Percentiles rank a stretch among this genome's conserved stretches.
Evolutionary conservation across 441 rosid species (phyloP).

Genomic region (Sinapis alba): DNA sequence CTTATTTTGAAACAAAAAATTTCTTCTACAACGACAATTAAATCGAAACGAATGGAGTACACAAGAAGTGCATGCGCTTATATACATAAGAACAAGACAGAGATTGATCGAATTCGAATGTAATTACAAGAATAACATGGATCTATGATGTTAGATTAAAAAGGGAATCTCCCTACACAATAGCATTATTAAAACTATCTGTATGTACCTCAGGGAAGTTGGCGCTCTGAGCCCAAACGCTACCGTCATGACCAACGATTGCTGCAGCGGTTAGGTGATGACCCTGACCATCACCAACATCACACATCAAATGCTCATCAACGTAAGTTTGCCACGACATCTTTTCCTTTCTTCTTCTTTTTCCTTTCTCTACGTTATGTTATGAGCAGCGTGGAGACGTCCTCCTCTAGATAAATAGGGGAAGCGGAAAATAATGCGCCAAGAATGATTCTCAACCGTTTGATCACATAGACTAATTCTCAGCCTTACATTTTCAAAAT

Average conservation of each 20-base stretch:
- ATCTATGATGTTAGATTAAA: not conserved
- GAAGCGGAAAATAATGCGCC: not conserved
- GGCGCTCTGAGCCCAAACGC: slow-evolving; percentile 73
- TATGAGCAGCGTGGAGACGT: slow-evolving; percentile 16
- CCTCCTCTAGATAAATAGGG: slow-evolving; percentile 23
- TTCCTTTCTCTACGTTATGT: slow-evolving; percentile 12
- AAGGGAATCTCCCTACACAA: not conserved
- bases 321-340: slow-evolving; percentile 80
- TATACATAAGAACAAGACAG: not conserved
- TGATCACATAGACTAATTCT: slow-evolving; percentile 34
- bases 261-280: slow-evolving; percentile 60
- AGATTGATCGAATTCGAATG: not conserved
- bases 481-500: slow-evolving; percentile 27
- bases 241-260: slow-evolving; percentile 64
- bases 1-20: too few species aligned
- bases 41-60: too few species aligned
- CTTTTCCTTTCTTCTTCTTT: not conserved
- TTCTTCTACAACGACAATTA: too few species aligned
- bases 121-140: slow-evolving; percentile 1
- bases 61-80: too few species aligned
- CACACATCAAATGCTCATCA: slow-evolving; percentile 73
- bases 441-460: slow-evolving; percentile 20
- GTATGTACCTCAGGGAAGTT: slow-evolving; percentile 52
- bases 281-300: slow-evolving; percentile 58
- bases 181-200: not conserved